Percentiles rank a stretch among this genome's conserved stretches.
These are phyloP conservation scores for Lichtheimia corymbifera DNA, from an alignment of 371 early-diverging fungal genomes.

Conservation along the genomic window DNA sequence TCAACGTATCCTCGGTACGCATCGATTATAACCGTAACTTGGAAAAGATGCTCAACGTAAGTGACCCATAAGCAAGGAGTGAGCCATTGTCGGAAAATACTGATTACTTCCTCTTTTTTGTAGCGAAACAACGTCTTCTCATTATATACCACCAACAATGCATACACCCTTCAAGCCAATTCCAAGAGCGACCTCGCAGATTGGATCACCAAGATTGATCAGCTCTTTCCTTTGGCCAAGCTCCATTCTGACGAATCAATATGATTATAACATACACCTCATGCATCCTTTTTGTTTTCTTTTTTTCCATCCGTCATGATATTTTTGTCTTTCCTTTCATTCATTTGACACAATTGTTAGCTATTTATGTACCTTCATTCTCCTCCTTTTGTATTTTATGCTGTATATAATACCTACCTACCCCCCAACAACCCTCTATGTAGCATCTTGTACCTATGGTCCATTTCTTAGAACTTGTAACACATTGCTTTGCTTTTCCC, in stretches of 20 bases:
- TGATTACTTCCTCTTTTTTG: constrained; percentile 8
- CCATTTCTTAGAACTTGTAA: too few species aligned
- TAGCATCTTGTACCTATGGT: too few species aligned
- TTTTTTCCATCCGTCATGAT: background rate
- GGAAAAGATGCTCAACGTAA: constrained; percentile 67
- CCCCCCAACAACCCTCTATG: background rate
- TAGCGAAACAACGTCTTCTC: constrained; percentile 75
- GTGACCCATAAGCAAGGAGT: background rate
- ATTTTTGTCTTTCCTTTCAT: background rate
- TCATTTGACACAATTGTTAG: background rate
- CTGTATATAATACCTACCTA: background rate
- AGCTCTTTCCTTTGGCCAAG: constrained; percentile 50
- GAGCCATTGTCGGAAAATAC: background rate
- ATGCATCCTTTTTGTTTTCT: background rate
- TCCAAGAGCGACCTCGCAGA: constrained; percentile 68
- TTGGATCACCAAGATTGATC: constrained; percentile 79
- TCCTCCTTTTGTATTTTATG: background rate
- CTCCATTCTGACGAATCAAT: constrained; percentile 13
- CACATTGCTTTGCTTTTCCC: background rate
- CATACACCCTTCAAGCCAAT: constrained; percentile 75
- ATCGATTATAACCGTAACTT: constrained; percentile 70
- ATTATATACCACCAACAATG: constrained; percentile 77
- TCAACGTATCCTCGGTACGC: constrained; percentile 73
- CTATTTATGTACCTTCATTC: constrained; percentile 2
- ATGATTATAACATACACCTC: background rate